Percentiles rank a stretch among this genome's conserved stretches.
These are phyloP conservation scores for Spencermartinsiella europaea DNA, from an alignment of 805 yeast genomes.

Conservation along the genomic window DNA sequence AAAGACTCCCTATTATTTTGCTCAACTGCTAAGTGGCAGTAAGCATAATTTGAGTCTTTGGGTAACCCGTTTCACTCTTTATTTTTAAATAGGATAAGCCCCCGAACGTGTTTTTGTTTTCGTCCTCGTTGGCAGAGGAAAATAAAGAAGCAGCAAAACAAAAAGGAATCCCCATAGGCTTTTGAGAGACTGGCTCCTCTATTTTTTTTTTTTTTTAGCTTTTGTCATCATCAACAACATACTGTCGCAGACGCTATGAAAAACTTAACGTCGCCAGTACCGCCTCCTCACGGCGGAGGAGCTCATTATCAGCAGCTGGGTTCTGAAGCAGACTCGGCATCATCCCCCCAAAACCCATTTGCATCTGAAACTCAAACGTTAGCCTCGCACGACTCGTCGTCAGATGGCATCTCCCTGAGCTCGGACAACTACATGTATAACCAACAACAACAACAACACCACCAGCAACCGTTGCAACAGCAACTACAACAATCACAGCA, in stretches of 20 bases:
- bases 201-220: constrained; percentile 1
- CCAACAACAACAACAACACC: background rate
- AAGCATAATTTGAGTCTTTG: too few species aligned
- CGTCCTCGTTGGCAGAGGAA: too few species aligned
- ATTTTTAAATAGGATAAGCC: too few species aligned
- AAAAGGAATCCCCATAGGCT: too few species aligned
- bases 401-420: constrained; percentile 12
- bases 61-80: too few species aligned
- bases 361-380: constrained; percentile 25
- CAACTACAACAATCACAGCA: background rate
- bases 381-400: constrained; percentile 17
- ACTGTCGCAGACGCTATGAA: constrained; percentile 15
- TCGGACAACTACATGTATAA: constrained; percentile 10
- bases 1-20: too few species aligned
- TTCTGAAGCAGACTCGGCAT: constrained; percentile 11
- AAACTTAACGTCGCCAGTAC: constrained; percentile 19
- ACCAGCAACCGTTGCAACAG: too few species aligned
- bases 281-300: constrained; percentile 11
- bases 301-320: constrained; percentile 19
- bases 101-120: too few species aligned
- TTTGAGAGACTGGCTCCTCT: too few species aligned
- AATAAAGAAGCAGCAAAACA: too few species aligned
- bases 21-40: too few species aligned
- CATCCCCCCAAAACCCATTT: constrained; percentile 27
- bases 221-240: background rate